These are phyloP conservation scores for Pythium rhizo-oryzae DNA, from an alignment of 352 stramenopile genomes.

Conservation along the genomic window DNA sequence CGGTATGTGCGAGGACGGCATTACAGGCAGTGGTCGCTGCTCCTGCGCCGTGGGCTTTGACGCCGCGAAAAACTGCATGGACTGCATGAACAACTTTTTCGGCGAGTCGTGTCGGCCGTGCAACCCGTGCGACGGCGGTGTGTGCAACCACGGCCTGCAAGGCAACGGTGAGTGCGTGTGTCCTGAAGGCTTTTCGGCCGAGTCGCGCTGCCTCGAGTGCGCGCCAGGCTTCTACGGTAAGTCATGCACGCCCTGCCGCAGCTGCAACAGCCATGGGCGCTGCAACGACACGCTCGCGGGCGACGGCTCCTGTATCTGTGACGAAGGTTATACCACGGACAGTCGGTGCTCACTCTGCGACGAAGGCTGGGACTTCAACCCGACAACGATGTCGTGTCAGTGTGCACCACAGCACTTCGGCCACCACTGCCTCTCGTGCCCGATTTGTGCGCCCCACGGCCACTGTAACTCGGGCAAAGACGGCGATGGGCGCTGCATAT, in stretches of 20 bases:
- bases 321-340: conserved; percentile 80
- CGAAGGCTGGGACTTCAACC: conserved; percentile 88
- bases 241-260: conserved; percentile 77
- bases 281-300: conserved; percentile 74
- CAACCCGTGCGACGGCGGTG: conserved; percentile 76
- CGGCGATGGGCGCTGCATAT: conserved; percentile 84
- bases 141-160: conserved; percentile 77
- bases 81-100: conserved; percentile 87
- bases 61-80: conserved; percentile 66
- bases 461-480: conserved; percentile 84
- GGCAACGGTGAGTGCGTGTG: conserved; percentile 85
- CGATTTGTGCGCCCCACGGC: conserved; percentile 83
- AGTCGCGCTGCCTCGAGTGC: conserved; percentile 80
- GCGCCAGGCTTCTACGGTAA: conserved; percentile 69
- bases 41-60: conserved; percentile 88
- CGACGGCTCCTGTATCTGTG: conserved; percentile 80
- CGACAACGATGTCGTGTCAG: conserved; percentile 85
- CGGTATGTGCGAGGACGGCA: conserved; percentile 83
- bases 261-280: conserved; percentile 80
- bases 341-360: conserved; percentile 80
- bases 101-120: conserved; percentile 71
- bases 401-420: conserved; percentile 85
- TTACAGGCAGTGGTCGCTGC: conserved; percentile 77
- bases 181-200: conserved; percentile 69
- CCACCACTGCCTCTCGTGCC: conserved; percentile 74